phyloP scores from a whole-genome alignment of 257 asterid genomes.

The Buddleja alternifolia region DNA sequence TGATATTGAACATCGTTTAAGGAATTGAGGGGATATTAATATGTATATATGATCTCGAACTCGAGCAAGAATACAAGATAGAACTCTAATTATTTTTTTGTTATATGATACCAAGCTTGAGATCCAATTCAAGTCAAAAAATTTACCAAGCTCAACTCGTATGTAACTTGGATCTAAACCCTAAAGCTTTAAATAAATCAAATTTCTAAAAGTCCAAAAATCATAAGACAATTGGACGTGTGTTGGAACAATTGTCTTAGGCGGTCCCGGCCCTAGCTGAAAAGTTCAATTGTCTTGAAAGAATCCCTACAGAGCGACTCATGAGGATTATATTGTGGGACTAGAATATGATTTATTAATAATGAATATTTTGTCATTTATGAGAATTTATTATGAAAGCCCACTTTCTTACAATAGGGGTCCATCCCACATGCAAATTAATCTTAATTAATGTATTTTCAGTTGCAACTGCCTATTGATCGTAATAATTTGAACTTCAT shows the following conservation, averaged over 20 bases:
- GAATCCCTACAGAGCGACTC: not conserved
- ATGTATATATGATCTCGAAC: too few relatives aligned
- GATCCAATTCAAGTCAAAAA: too few relatives aligned
- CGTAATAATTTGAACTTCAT: not conserved
- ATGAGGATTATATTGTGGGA: slow-evolving; percentile 3
- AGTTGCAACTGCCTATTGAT: not conserved
- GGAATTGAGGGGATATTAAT: too few relatives aligned
- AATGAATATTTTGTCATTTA: slow-evolving; percentile 24
- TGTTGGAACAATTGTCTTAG: not conserved
- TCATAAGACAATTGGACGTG: too few relatives aligned
- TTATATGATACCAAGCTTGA: too few relatives aligned
- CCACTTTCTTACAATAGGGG: slow-evolving; percentile 20
- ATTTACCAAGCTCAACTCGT: too few relatives aligned
- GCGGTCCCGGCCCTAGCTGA: slow-evolving; percentile 19
- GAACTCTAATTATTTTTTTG: too few relatives aligned
- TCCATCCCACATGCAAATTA: slow-evolving; percentile 1
- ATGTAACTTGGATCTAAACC: too few relatives aligned
- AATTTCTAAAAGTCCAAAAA: too few relatives aligned
- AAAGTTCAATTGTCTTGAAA: not conserved
- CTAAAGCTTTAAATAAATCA: too few relatives aligned
- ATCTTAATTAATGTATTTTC: not conserved
- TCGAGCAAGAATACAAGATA: too few relatives aligned
- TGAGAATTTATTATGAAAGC: slow-evolving; percentile 21
- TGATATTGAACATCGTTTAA: too few relatives aligned
- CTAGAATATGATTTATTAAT: slow-evolving; percentile 12